Evolutionary conservation across 2,329 filamentous ascomycete genomes (phyloP).

Genomic region (Ceratocystis albifundus): DNA sequence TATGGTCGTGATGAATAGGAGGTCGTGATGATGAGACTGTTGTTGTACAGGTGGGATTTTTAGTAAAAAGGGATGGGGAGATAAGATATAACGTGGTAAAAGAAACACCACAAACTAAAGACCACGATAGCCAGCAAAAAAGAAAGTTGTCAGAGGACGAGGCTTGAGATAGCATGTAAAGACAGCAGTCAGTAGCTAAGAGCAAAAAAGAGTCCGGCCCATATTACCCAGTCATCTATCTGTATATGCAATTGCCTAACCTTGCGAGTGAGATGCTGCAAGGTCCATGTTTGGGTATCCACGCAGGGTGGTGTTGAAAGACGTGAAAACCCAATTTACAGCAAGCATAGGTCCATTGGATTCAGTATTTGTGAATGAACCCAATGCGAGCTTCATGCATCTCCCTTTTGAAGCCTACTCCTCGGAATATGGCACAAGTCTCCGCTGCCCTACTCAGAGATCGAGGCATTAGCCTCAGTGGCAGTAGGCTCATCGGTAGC

Average conservation of each 20-base stretch:
- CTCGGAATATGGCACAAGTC: background rate
- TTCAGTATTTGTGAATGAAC: background rate
- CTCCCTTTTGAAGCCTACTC: background rate
- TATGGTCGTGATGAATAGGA: conserved; percentile 6
- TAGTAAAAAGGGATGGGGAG: background rate
- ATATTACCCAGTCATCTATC: background rate
- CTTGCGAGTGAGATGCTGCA: background rate
- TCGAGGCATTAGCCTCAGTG: background rate
- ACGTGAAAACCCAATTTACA: background rate
- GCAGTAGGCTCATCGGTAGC: background rate
- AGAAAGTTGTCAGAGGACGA: background rate
- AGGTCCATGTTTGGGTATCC: background rate
- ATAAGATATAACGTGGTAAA: background rate
- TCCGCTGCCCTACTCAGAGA: conserved; percentile 2
- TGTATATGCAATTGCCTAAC: background rate
- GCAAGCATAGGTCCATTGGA: background rate
- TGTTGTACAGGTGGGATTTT: conserved; percentile 9
- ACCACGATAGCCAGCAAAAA: conserved; percentile 5
- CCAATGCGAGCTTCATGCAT: background rate
- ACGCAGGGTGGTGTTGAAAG: background rate
- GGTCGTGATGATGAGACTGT: conserved; percentile 13
- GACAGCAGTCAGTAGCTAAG: background rate
- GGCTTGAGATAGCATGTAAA: background rate
- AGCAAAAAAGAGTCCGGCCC: background rate
- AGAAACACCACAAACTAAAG: background rate